Evolutionary conservation across 1,284 basidiomycete genomes (phyloP), one percentile per base, ranked within the genome.

Genomic region (Ustilago crameri): DNA sequence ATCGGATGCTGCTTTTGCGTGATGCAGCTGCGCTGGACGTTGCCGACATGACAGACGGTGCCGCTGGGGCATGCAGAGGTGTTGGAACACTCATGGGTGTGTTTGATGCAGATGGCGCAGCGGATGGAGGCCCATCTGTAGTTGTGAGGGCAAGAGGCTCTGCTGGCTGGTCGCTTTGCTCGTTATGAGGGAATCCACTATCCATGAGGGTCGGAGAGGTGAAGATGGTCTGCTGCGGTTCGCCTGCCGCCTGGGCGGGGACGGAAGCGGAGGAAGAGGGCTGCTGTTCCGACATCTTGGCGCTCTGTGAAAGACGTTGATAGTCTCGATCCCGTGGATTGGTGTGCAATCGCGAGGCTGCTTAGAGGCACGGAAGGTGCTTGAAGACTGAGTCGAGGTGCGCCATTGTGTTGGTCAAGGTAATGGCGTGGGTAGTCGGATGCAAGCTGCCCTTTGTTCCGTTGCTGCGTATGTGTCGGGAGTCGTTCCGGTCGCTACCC

Each of bases 21-120:
- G 68, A 71, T 27, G 56, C 62, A n/a, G 68, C 51, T 14, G 68
- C 62, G 42, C 58, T 65, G 14, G 68, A 65, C 4, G 62, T 34
- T 27, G 59, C 51, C 15, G 65, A 68, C 15, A 50, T 27, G 23
- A 56, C 26, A 1, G 35, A 23, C 1, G 54, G 26, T 20, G 45
- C 32, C 7, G 50, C 35, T 1, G 56, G 48, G 18, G 61, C 46
- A 17, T 48, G 52, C 18, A 69, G 55, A n/a, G 68, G 68, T 18
- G 62, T 62, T 4, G 68, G 68, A 0, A 54, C 58, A 43, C 68
- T 71, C 57, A 61, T 62, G 2, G 68, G 61, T 5, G 68, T 61
- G 10, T 30, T 45, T 10, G 53, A 40, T 7, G 49, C 64, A 24
- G 57, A 60, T 3, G 57, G 52, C 3, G 27, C 49, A 2, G 64